Conservation (phyloP, 805 yeast species). For the Pichia paraexigua region DNA sequence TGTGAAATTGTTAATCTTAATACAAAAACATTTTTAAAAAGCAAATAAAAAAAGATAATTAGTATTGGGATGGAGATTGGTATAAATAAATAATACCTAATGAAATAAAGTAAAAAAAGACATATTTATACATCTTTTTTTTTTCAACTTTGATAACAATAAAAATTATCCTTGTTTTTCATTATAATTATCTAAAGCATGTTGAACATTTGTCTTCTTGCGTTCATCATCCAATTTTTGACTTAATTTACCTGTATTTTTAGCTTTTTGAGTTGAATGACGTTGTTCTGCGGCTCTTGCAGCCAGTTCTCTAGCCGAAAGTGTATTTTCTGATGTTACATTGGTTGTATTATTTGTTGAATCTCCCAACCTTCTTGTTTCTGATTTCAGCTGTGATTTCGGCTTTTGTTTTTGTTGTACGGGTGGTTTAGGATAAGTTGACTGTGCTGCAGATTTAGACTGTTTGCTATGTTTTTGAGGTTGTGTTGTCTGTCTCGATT, state of each 20-base stretch:
- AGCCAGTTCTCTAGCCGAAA: constrained; percentile 20
- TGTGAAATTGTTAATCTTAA: no score
- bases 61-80: no score
- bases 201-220: constrained; percentile 13
- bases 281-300: constrained; percentile 23
- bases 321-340: background rate
- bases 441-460: background rate
- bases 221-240: constrained; percentile 19
- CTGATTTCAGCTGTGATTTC: background rate
- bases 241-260: constrained; percentile 20
- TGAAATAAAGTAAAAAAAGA: background rate
- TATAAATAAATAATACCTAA: no score
- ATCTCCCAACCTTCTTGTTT: background rate
- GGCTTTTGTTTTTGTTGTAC: background rate
- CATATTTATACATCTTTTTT: no score
- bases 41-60: no score
- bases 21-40: no score
- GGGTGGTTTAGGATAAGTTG: background rate
- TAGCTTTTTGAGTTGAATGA: constrained; percentile 5
- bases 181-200: background rate
- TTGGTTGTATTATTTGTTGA: background rate
- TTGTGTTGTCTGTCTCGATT: background rate
- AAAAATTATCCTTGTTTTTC: background rate
- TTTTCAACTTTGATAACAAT: background rate
- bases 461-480: background rate